Evolutionary conservation across 192 early-diverging fungal genomes (phyloP), one percentile per base, ranked within the genome.

Genomic region (Ambispora gerdemannii): DNA sequence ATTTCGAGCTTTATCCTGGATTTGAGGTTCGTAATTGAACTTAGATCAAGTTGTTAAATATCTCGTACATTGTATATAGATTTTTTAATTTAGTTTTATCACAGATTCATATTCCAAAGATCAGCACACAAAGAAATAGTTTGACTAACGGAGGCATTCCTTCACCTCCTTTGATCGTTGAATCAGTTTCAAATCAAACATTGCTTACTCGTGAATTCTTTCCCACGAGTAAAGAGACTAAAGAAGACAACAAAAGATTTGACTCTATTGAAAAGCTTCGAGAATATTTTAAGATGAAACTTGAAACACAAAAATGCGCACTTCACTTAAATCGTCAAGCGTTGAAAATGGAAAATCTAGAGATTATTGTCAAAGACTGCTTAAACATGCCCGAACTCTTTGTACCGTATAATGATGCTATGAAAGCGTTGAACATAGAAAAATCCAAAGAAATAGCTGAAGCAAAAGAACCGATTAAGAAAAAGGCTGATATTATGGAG

Each of bases 131-230:
- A n/a, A n/a, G n/a, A n/a, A n/a, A n/a, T n/a, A n/a, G n/a, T n/a
- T n/a, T n/a, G n/a, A n/a, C n/a, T n/a, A 3, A 11, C 30, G 20
- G 27, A 38, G 34, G 34, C 3, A 25, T 17, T 10, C 61, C 22
- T 19, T 50, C 32, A 28, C 2, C 28, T 65, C n/a, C 63, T 3
- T n/a, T 50, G 36, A 38, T 65, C 27, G 63, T 65, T 30, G 63
- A 65, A 50, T 65, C 63, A 20, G 63, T 65, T 10, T 30, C 49
- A 27, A 51, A 65, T 49, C 63, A 65, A 65, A 50, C 63, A 3
- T 65, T 65, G 19, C 4, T 65, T 50, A 65, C 63, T 2, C 63
- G 63, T 28, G 63, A 65, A 28, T 30, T 50, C 1, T 13, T 28
- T 15, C 38, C 43, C 8, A 47, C 38, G 11, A 50, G 22, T 8